A percentile compares a stretch with the other conserved stretches of the same genome.
Evolutionary conservation across 2,329 filamentous ascomycete genomes (phyloP).

Genomic region (Colletotrichum coccodes): DNA sequence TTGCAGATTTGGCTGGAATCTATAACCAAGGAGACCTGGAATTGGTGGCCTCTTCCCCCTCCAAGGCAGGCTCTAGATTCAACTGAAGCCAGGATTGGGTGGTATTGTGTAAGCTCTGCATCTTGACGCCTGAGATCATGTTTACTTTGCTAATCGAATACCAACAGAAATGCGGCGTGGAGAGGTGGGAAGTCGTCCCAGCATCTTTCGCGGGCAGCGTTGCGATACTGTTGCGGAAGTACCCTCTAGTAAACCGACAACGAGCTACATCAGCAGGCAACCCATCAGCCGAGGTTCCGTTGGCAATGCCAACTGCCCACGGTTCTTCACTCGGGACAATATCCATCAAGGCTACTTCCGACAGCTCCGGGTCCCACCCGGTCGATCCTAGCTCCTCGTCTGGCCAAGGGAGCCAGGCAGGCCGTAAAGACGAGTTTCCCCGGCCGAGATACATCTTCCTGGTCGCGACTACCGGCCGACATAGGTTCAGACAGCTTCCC

Average conservation of each 20-base stretch:
- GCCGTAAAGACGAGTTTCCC: not conserved
- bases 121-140: no score
- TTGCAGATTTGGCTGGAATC: not conserved
- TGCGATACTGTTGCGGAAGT: not conserved
- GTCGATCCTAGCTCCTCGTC: not conserved
- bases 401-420: not conserved
- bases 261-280: not conserved
- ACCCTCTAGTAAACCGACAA: not conserved
- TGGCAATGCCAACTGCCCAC: no score
- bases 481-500: not conserved
- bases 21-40: not conserved
- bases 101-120: not conserved
- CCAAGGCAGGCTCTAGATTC: not conserved
- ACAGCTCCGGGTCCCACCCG: not conserved
- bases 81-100: not conserved
- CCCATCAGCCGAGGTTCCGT: not conserved
- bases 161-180: not conserved
- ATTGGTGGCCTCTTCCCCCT: not conserved
- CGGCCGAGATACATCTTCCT: constrained; percentile 2
- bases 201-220: not conserved
- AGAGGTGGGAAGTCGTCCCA: not conserved
- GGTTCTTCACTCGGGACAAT: not conserved
- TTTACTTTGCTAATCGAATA: not conserved
- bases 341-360: not conserved
- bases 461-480: not conserved